Evolutionary conservation across 2,329 filamentous ascomycete genomes (phyloP), one percentile per base, ranked within the genome.

Genomic region (Penicillium oxalicum): DNA sequence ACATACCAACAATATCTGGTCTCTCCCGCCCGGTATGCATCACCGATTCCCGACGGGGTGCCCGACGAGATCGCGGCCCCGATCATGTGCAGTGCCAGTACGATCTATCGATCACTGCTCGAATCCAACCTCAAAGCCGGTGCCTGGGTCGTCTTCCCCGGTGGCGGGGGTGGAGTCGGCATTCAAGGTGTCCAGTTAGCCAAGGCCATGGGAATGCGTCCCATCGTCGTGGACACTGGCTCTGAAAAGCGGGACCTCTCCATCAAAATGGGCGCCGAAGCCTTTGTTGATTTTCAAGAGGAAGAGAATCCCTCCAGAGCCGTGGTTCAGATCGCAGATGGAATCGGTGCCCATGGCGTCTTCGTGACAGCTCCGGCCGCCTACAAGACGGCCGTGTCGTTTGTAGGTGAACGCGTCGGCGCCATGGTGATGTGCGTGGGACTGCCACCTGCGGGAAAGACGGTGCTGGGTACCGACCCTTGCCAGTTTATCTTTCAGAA

Each of bases 1-100:
- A 77, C 77, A 1, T 83, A 81, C 60, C 76, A 81, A 62, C 77
- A 83, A 61, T 84, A 83, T 60, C 66, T 82, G 35, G 70, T 74
- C 9, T 76, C 73, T 1, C 79, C 80, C 0, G 79, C 77, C 11
- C 70, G 70, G 35, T 81, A 80, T 56, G 77, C 77, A 0, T 73
- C 72, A 0, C 69, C 73, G 18, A 81, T 82, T 48, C 80, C 79
- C 0, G 76, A 81, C 32, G 77, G 74, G 0, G 73, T 82, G 0
- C 63, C 67, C 0, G 78, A 81, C 51, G 74, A 77, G 51, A 56
- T 79, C n/a, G 80, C 79, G 2, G 81, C 74, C 0, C 80, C 80
- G 0, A 75, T 83, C 49, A 81, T 83, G 77, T 83, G 80, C 65
- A 74, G 70, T 38, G 78, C 77, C 0, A 75, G 73, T 5, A 83